Evolutionary conservation across 495 filamentous ascomycete genomes (phyloP).

Genomic region (Penicillium longicatenatum): DNA sequence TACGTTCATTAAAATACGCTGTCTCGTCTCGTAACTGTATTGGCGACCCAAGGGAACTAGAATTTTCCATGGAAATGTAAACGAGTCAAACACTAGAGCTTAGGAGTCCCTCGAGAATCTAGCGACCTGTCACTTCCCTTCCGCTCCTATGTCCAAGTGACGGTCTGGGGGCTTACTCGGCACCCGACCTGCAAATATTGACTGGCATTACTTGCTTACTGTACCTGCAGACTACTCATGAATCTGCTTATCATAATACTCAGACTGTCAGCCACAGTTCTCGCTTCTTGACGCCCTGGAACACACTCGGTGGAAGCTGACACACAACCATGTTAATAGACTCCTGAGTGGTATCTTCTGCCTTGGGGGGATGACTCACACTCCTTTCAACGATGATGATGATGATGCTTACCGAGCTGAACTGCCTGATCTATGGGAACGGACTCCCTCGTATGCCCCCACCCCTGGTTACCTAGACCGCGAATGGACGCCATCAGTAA

Average conservation of each 20-base stretch:
- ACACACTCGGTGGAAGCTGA: not conserved
- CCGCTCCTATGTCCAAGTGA: constrained; percentile 16
- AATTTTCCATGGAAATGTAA: constrained; percentile 17
- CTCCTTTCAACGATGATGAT: constrained; percentile 19
- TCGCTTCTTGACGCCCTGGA: not conserved
- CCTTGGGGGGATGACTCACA: constrained; percentile 16
- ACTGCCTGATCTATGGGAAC: constrained; percentile 15
- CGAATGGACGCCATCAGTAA: constrained; percentile 23
- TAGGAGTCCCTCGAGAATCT: constrained; percentile 17
- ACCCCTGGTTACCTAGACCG: constrained; percentile 22
- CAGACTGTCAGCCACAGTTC: constrained; percentile 20
- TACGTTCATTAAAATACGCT: constrained; percentile 5
- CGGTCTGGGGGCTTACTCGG: constrained; percentile 14
- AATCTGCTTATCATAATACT: constrained; percentile 23
- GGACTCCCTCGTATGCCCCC: constrained; percentile 22
- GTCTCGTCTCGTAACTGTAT: constrained; percentile 6
- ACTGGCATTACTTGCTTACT: constrained; percentile 15
- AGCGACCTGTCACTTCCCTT: constrained; percentile 14
- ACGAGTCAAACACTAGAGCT: constrained; percentile 15
- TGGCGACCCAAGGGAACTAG: constrained; percentile 8
- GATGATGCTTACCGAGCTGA: constrained; percentile 15
- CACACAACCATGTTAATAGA: constrained; percentile 15
- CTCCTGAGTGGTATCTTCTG: constrained; percentile 18
- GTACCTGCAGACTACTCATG: constrained; percentile 21
- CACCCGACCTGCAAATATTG: constrained; percentile 19